phyloP scores from a whole-genome alignment of 208 protist genomes.

The Crithidia brevicula region DNA sequence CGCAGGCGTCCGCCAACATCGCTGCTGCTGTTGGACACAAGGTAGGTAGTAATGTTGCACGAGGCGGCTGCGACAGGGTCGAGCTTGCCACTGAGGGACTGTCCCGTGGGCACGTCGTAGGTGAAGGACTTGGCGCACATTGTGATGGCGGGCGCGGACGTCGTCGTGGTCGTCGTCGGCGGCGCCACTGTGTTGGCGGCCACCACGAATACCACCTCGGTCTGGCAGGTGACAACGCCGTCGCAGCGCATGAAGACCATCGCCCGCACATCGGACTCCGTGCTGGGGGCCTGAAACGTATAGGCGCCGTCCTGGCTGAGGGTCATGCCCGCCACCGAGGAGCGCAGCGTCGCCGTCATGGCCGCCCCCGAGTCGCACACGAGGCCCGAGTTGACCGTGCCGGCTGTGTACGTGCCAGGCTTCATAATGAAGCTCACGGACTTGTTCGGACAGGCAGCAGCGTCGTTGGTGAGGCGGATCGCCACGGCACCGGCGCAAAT shows the following conservation, averaged over 20 bases:
- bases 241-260: slow-evolving; percentile 51
- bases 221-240: slow-evolving; percentile 48
- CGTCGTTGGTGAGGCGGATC: slow-evolving; percentile 34
- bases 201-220: slow-evolving; percentile 45
- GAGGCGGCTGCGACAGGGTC: slow-evolving; percentile 23
- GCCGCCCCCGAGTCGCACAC: slow-evolving; percentile 38
- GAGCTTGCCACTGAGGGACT: slow-evolving; percentile 46
- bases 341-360: slow-evolving; percentile 32
- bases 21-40: slow-evolving; percentile 29
- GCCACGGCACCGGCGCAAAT: slow-evolving; percentile 44
- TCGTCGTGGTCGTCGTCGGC: slow-evolving; percentile 23
- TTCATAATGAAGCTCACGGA: slow-evolving; percentile 24
- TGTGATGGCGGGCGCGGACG: slow-evolving; percentile 13
- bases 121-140: slow-evolving; percentile 45
- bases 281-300: slow-evolving; percentile 44
- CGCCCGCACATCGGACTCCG: slow-evolving; percentile 44
- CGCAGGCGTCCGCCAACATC: slow-evolving; percentile 33
- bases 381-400: slow-evolving; percentile 28
- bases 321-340: slow-evolving; percentile 21
- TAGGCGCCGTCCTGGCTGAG: slow-evolving; percentile 37
- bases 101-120: slow-evolving; percentile 55
- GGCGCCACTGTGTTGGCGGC: slow-evolving; percentile 30
- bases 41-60: slow-evolving; percentile 63
- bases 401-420: slow-evolving; percentile 20
- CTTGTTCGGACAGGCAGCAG: slow-evolving; percentile 28